Evolutionary conservation across 148 eudicot species (phyloP).

Genomic region (Amaranthus palmeri): DNA sequence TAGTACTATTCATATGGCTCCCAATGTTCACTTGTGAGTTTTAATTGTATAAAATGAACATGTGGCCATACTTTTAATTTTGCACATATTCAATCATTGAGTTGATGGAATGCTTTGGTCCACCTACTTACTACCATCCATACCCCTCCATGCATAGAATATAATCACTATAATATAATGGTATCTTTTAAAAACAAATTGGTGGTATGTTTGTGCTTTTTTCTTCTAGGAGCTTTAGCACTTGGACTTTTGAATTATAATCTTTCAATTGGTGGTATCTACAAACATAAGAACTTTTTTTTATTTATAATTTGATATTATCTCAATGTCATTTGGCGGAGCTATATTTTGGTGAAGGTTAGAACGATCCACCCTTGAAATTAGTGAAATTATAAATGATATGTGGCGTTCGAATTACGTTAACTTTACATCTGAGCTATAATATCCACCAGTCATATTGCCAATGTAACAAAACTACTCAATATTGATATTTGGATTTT

Average conservation of each 20-base stretch:
- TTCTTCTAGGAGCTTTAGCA: conserved; percentile 6
- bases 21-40: conserved; percentile 4
- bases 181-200: conserved; percentile 4
- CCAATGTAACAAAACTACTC: too few species aligned
- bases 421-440: too few species aligned
- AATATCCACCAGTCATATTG: too few species aligned
- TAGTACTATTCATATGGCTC: not conserved
- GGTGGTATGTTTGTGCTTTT: conserved; percentile 1
- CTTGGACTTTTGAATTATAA: not conserved
- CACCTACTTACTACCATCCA: conserved; percentile 20
- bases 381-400: too few species aligned
- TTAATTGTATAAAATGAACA: conserved; percentile 13
- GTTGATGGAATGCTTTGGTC: conserved; percentile 20
- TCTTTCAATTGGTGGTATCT: not conserved
- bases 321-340: too few species aligned
- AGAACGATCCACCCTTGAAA: too few species aligned
- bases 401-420: too few species aligned
- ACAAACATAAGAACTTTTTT: not conserved
- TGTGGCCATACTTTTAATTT: conserved; percentile 17
- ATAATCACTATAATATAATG: not conserved
- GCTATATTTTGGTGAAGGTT: too few species aligned
- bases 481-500: too few species aligned
- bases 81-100: conserved; percentile 21
- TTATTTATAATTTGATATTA: not conserved
- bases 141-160: conserved; percentile 20